Conservation (phyloP, 2,329 filamentous ascomycete species). For the Diaporthe citri region DNA sequence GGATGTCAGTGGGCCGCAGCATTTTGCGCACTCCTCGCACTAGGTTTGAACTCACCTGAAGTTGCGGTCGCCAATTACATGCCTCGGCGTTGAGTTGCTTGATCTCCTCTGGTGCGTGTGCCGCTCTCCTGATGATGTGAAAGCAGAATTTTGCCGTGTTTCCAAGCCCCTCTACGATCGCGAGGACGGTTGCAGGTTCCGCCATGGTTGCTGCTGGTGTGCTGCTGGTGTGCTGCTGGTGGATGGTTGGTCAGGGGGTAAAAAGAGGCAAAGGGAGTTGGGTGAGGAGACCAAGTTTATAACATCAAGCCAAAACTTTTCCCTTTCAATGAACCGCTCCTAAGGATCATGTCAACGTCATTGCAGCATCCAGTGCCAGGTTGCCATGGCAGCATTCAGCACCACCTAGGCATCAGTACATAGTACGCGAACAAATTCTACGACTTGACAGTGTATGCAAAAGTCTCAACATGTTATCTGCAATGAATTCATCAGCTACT, state of each 20-base stretch:
- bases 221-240: background rate
- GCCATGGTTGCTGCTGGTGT: slow-evolving; percentile 2
- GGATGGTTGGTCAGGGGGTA: background rate
- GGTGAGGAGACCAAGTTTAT: background rate
- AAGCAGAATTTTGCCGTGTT: background rate
- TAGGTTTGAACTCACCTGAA: background rate
- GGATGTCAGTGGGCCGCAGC: background rate
- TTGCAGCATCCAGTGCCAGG: background rate
- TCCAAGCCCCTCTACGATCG: background rate
- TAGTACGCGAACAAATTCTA: too few species aligned
- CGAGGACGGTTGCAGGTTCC: background rate
- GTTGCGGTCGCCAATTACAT: background rate
- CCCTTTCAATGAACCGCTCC: background rate
- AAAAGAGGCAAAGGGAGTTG: background rate
- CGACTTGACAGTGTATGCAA: too few species aligned
- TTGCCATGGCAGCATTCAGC: background rate
- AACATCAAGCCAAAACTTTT: background rate
- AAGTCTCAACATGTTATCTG: too few species aligned
- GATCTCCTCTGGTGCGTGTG: background rate
- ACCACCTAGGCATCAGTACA: background rate
- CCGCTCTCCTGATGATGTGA: background rate
- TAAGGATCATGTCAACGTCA: background rate
- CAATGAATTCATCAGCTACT: too few species aligned
- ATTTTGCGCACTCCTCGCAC: too few species aligned
- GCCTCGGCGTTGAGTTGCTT: background rate